Evolutionary conservation across 441 rosid genomes (phyloP).

Genomic region (Pelargonium myrrhifolium): DNA sequence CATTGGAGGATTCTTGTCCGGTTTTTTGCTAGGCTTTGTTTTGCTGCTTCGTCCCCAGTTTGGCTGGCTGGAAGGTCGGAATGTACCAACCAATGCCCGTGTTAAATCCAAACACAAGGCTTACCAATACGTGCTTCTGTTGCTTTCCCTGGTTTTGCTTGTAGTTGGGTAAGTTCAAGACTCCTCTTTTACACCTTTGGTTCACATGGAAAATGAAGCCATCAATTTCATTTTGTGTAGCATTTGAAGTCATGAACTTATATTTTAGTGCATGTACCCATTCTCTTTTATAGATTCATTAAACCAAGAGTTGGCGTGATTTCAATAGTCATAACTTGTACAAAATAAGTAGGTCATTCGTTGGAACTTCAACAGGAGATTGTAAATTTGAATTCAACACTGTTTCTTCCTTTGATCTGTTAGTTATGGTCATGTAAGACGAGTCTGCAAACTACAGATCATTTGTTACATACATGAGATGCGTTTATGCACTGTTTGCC

Average conservation of each 20-base stretch:
- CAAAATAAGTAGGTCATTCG: not conserved
- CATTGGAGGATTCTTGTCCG: conserved; percentile 80
- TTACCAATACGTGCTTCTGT: conserved; percentile 52
- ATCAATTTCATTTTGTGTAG: not conserved
- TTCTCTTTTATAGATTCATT: not conserved
- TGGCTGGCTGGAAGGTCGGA: conserved; percentile 44
- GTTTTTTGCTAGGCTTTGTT: conserved; percentile 73
- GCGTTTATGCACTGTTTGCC: too few species aligned
- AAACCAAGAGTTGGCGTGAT: not conserved
- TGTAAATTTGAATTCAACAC: not conserved
- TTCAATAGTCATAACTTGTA: not conserved
- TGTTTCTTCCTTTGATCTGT: too few species aligned
- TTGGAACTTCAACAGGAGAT: not conserved
- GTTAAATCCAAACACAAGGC: conserved; percentile 54
- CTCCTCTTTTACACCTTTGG: not conserved
- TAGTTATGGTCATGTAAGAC: too few species aligned
- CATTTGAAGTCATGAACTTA: not conserved
- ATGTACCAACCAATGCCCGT: conserved; percentile 39
- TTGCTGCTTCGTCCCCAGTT: conserved; percentile 67
- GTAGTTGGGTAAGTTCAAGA: conserved; percentile 46
- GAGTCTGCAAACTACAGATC: too few species aligned
- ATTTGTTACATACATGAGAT: too few species aligned
- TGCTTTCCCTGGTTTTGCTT: conserved; percentile 39
- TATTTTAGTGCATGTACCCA: not conserved
- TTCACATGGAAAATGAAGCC: not conserved